Percentiles rank a stretch among this genome's conserved stretches.
phyloP scores from a whole-genome alignment of 129 eudicot genomes.

The Deinandra increscens region DNA sequence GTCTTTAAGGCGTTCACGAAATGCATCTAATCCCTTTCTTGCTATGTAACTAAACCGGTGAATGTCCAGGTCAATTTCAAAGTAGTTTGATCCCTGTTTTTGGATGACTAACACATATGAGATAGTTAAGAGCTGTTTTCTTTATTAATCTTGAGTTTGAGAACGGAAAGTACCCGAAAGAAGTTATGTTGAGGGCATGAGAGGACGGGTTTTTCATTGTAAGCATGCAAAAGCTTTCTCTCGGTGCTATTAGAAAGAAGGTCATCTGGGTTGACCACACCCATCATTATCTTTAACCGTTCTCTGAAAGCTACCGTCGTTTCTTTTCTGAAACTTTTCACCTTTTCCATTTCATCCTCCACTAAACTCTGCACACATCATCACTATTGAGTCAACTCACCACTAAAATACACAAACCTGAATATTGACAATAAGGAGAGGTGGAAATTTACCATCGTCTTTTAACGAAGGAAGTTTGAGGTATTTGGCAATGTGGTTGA shows the following conservation, averaged over 20 bases:
- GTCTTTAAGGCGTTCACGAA: slow-evolving; percentile 63
- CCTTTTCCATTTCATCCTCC: slow-evolving; percentile 66
- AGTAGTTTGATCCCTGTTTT: slow-evolving; percentile 74
- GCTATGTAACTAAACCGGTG: slow-evolving; percentile 91
- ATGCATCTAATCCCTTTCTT: slow-evolving; percentile 79
- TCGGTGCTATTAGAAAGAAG: slow-evolving; percentile 72
- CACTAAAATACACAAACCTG: slow-evolving; percentile 46
- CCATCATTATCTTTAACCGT: slow-evolving; percentile 78
- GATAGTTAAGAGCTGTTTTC: background rate
- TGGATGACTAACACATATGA: background rate
- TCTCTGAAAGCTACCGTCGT: slow-evolving; percentile 72
- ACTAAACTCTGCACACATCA: slow-evolving; percentile 52
- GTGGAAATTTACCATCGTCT: slow-evolving; percentile 54
- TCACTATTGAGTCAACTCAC: background rate
- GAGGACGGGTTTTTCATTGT: slow-evolving; percentile 92
- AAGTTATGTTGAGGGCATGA: slow-evolving; percentile 95
- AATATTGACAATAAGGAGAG: slow-evolving; percentile 79
- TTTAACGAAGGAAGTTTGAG: slow-evolving; percentile 71
- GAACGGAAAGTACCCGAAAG: slow-evolving; percentile 50
- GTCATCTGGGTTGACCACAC: slow-evolving; percentile 88
- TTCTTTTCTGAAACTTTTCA: slow-evolving; percentile 66
- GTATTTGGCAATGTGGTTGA: slow-evolving; percentile 82
- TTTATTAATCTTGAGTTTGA: background rate
- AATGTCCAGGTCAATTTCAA: slow-evolving; percentile 85
- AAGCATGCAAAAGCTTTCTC: slow-evolving; percentile 75